phyloP scores from a whole-genome alignment of 139 green algal species.

The Desmodesmus armatus region DNA sequence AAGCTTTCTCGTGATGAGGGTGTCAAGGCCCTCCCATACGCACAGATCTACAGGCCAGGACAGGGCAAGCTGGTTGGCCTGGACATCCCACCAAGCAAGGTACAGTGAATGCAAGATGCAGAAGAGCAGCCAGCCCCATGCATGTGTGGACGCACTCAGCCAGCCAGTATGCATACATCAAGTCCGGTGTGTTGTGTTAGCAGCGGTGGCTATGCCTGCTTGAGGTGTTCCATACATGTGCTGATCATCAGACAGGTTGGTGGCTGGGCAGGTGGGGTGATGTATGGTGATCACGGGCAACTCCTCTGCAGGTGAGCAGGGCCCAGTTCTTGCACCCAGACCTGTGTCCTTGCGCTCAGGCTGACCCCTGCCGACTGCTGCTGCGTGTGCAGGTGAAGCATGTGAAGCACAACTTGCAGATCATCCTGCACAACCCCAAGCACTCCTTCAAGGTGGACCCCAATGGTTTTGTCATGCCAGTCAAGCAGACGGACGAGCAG shows the following conservation, averaged over 20 bases:
- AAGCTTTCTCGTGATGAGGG: constrained; percentile 48
- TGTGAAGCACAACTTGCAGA: constrained; percentile 41
- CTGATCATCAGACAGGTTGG: too few relatives aligned
- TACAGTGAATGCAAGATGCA: too few relatives aligned
- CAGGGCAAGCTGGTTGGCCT: constrained; percentile 45
- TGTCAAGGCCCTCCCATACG: constrained; percentile 55
- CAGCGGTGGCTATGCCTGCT: too few relatives aligned
- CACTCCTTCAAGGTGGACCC: constrained; percentile 52
- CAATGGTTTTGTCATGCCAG: constrained; percentile 56
- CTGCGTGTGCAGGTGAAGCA: constrained; percentile 49
- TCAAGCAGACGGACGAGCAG: background rate
- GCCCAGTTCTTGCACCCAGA: too few relatives aligned
- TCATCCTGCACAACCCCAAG: constrained; percentile 50
- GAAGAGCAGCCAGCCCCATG: background rate
- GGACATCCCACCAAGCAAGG: constrained; percentile 59
- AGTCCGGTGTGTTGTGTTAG: too few relatives aligned
- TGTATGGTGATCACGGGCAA: too few relatives aligned
- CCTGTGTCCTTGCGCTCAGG: too few relatives aligned
- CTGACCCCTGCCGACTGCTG: too few relatives aligned
- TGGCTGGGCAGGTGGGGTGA: too few relatives aligned
- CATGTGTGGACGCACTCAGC: background rate
- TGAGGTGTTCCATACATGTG: too few relatives aligned
- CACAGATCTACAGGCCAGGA: constrained; percentile 50
- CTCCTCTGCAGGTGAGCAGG: too few relatives aligned
- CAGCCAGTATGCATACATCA: background rate